phyloP scores from a whole-genome alignment of 2,329 filamentous ascomycete species.

The Xylariaceae sp. region DNA sequence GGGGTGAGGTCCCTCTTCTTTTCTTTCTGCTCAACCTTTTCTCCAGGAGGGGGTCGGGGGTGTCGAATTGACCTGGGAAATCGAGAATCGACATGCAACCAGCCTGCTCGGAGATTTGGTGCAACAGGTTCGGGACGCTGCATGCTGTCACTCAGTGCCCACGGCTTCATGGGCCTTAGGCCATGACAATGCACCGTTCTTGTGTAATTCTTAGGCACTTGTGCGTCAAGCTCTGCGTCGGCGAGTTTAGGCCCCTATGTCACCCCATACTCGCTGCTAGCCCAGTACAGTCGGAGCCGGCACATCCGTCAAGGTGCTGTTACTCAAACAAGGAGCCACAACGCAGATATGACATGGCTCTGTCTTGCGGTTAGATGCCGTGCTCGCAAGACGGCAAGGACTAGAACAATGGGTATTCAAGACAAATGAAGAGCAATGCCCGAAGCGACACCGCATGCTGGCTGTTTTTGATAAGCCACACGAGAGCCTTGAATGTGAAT shows the following conservation, averaged over 20 bases:
- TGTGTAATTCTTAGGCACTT: slow-evolving; percentile 8
- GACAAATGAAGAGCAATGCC: neutral
- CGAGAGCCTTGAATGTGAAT: neutral
- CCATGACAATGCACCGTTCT: slow-evolving; percentile 7
- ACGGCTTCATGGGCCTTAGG: neutral
- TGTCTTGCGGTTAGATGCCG: neutral
- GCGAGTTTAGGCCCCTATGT: neutral
- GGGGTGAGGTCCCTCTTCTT: neutral
- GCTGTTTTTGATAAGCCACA: neutral
- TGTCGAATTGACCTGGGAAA: slow-evolving; percentile 2
- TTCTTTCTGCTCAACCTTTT: neutral
- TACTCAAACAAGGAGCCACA: neutral
- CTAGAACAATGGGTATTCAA: neutral
- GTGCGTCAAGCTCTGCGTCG: slow-evolving; percentile 4
- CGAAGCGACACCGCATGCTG: neutral
- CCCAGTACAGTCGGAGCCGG: neutral
- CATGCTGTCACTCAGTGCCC: slow-evolving; percentile 19
- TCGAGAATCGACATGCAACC: slow-evolving; percentile 25
- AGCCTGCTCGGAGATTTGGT: slow-evolving; percentile 31
- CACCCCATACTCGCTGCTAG: neutral
- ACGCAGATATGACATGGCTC: neutral
- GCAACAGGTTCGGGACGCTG: slow-evolving; percentile 18
- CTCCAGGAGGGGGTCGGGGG: neutral
- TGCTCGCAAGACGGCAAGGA: neutral
- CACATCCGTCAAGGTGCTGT: neutral